Percentiles rank a stretch among this genome's conserved stretches.
phyloP scores from a whole-genome alignment of 192 early-diverging fungal species.

The Backusella psychrophila region DNA sequence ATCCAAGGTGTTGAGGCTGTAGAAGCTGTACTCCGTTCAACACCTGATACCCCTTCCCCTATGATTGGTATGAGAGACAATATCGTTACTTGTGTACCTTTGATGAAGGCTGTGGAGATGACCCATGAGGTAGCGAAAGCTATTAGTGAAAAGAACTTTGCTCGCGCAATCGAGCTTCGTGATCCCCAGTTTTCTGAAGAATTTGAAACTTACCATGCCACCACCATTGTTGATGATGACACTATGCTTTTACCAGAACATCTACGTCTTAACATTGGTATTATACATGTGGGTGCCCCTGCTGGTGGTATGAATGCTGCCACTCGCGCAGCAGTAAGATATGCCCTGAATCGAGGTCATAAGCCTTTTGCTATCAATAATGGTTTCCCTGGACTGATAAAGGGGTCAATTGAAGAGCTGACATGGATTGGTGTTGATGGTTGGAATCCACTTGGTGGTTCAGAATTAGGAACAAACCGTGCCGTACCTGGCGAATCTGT shows the following conservation, averaged over 20 bases:
- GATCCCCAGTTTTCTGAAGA: constrained; percentile 79
- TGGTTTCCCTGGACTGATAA: constrained; percentile 89
- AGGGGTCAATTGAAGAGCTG: constrained; percentile 76
- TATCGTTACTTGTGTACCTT: constrained; percentile 76
- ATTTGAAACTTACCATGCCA: constrained; percentile 64
- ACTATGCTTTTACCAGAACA: constrained; percentile 35
- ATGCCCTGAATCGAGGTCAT: constrained; percentile 87
- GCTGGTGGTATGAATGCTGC: constrained; percentile 98
- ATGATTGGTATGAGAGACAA: constrained; percentile 93
- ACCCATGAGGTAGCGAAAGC: constrained; percentile 88
- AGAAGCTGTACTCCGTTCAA: constrained; percentile 84
- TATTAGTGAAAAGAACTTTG: constrained; percentile 82
- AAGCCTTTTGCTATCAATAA: constrained; percentile 82
- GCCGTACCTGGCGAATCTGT: constrained; percentile 79
- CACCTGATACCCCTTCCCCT: constrained; percentile 77
- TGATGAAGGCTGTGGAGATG: constrained; percentile 93
- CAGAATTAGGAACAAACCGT: constrained; percentile 90
- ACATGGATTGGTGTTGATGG: constrained; percentile 86
- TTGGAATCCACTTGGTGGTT: constrained; percentile 90
- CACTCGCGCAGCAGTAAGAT: constrained; percentile 80
- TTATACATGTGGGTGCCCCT: constrained; percentile 92
- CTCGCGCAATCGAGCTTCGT: constrained; percentile 84
- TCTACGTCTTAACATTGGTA: constrained; percentile 77
- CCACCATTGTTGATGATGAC: constrained; percentile 45
- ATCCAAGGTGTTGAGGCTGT: constrained; percentile 95